Evolutionary conservation across 2,329 filamentous ascomycete species (phyloP).

Genomic region (Penicillium sp.): DNA sequence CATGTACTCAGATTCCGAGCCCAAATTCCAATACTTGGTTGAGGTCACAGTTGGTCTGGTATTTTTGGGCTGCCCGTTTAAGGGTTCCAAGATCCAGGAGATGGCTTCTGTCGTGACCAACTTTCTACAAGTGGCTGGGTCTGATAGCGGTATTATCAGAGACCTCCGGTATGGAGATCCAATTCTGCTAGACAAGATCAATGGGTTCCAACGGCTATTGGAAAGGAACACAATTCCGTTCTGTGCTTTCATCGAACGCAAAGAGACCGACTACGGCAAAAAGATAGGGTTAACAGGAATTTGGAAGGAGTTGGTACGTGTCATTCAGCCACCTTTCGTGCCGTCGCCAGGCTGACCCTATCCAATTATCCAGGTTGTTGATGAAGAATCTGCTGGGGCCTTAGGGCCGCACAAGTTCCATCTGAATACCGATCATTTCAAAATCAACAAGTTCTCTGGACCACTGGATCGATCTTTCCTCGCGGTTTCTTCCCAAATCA

Average conservation of each 20-base stretch:
- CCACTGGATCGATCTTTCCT: not conserved
- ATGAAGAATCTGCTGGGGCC: conserved; percentile 1
- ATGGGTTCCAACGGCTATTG: not conserved
- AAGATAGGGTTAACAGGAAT: not conserved
- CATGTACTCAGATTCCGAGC: not conserved
- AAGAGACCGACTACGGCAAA: conserved; percentile 1
- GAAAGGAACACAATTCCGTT: not conserved
- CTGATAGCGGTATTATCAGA: not conserved
- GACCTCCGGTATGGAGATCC: not conserved
- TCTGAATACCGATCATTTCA: conserved; percentile 4
- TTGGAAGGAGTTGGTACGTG: not conserved
- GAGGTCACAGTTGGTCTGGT: conserved; percentile 1
- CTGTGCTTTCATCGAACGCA: conserved; percentile 1
- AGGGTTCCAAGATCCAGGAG: not conserved
- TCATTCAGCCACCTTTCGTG: not conserved
- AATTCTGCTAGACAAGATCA: not conserved
- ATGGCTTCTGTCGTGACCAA: not conserved
- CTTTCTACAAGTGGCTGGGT: not conserved
- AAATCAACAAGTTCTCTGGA: conserved; percentile 4
- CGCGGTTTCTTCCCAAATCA: not conserved
- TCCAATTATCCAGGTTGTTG: not conserved
- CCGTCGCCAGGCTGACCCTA: not conserved
- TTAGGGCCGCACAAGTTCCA: conserved; percentile 4
- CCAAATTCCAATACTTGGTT: not conserved
- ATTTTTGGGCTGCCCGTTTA: conserved; percentile 1